Base-by-base conservation (phyloP, 2,329 filamentous ascomycete genomes). In the Grosmannia clavigera region DNA sequence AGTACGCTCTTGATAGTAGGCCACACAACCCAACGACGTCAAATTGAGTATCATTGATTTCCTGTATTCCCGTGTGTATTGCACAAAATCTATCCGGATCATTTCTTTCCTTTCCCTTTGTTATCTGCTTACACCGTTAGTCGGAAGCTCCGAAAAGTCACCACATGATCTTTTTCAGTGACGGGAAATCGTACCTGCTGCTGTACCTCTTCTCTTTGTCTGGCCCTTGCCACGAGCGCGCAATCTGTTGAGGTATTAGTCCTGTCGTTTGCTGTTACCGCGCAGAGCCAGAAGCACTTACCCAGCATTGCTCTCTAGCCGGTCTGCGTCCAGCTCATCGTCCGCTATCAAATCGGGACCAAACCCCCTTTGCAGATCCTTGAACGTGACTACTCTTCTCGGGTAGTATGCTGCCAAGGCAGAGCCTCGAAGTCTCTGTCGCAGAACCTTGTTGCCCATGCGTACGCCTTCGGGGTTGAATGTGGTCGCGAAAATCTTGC, bases 371-470 rank as follows among this genome's bases (percentile, higher is more conserved):
- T 87, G 84, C 63, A 96, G 73, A 65, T 95, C 89, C 66, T 82
- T 81, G 63, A 95, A 81, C 0, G 86, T 86, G 29, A 83, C 83
- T 19, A 86, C 77, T 65, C 78, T 87, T 65, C 85, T 84, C 2
- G 94, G 94, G 71, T 99, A 99, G 79, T 96, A 99, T 61, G 89
- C 81, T 48, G 86, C 87, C 65, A 96, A 75, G 0, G 87, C 76
- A 35, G 91, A 89, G n/a, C 94, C 94, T 69, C 82, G 84, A 64
- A 97, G 78, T 69, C 92, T 85, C 73, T 96, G 88, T 69, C 92
- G 89, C 62, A 99, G 80, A 71, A 99, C 80, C 74, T 94, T 95
- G 77, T 94, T 96, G 69, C 94, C 94, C 66, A 90, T 83, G 63
- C 94, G 89, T 63, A 87, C 73, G 66, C 85, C 78, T 60, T 90